A percentile compares a stretch with the other conserved stretches of the same genome.
phyloP scores from a whole-genome alignment of 805 yeast species.

The Ogataea methylovora region DNA sequence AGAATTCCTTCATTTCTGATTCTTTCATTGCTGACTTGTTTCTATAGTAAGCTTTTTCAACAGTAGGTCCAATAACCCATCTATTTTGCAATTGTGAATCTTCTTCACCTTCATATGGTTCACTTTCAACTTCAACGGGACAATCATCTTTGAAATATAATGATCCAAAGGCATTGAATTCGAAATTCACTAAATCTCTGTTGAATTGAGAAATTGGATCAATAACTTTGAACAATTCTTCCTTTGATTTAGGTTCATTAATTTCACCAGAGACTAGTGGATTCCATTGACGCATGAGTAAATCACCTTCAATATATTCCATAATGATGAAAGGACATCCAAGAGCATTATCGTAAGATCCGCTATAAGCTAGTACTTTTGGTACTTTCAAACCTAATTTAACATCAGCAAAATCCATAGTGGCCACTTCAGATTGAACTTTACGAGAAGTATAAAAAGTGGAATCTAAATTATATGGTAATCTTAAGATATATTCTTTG shows the following conservation, averaged over 20 bases:
- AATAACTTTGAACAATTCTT: slow-evolving; percentile 51
- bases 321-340: slow-evolving; percentile 71
- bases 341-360: slow-evolving; percentile 51
- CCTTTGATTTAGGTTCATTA: slow-evolving; percentile 40
- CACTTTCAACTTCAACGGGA: slow-evolving; percentile 19
- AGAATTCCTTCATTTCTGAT: slow-evolving; percentile 36
- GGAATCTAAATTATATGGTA: slow-evolving; percentile 75
- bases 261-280: slow-evolving; percentile 62
- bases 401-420: slow-evolving; percentile 69
- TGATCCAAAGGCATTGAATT: slow-evolving; percentile 74
- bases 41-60: slow-evolving; percentile 73
- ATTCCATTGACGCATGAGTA: slow-evolving; percentile 86
- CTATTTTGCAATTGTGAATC: slow-evolving; percentile 47
- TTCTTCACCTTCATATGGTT: slow-evolving; percentile 56
- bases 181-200: slow-evolving; percentile 27
- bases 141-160: slow-evolving; percentile 74
- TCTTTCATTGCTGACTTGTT: slow-evolving; percentile 48
- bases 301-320: slow-evolving; percentile 74
- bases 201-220: slow-evolving; percentile 57
- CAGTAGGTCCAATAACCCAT: slow-evolving; percentile 90
- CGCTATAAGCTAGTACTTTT: slow-evolving; percentile 60
- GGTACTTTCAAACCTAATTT: slow-evolving; percentile 70
- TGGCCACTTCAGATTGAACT: slow-evolving; percentile 86
- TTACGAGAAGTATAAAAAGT: slow-evolving; percentile 58
- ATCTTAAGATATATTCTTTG: slow-evolving; percentile 64